Evolutionary conservation across 805 yeast genomes (phyloP), one percentile per base, ranked within the genome.

Genomic region (Candida nanaspora): DNA sequence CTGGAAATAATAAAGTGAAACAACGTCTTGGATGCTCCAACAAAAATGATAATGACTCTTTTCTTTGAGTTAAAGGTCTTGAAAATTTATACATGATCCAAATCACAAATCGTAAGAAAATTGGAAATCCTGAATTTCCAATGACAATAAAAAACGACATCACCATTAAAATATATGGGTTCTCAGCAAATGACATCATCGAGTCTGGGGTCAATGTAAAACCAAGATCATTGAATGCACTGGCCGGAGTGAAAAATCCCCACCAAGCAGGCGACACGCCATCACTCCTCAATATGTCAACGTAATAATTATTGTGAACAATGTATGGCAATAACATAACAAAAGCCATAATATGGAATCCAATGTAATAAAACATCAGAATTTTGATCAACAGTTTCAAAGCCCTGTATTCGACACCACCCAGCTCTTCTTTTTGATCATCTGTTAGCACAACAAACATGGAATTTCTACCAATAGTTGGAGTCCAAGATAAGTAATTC

Each of bases 1-100:
- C 75, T 0, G 98, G 98, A 52, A 93, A 93, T 42, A 93, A 66
- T 43, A 93, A 64, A 3, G 98, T 88, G 56, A 91, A 93, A 58
- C 98, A 93, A 53, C 99, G 83, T 55, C 99, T 79, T 1, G 99
- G 99, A 59, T 93, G 98, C 46, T 89, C 97, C 32, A 93, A 67
- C 43, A 93, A 61, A 50, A 93, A 93, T 0, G 86, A 89, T 14
- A 89, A 63, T 6, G 95, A 82, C 54, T 93, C 98, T 43, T 74
- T 74, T 45, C 56, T 63, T 45, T 76, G 63, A 0, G 91, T 80
- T 27, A 82, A 56, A 2, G 81, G 85, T 30, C 74, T 82, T 0
- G 94, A 69, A 15, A 81, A 33, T 47, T 80, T 82, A 63, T 76
- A 80, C 60, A 83, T 49, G 1, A 81, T 42, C 97, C 97, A 93